phyloP scores from a whole-genome alignment of 73 alveolate genomes.

The Tetrahymena thermophila region DNA sequence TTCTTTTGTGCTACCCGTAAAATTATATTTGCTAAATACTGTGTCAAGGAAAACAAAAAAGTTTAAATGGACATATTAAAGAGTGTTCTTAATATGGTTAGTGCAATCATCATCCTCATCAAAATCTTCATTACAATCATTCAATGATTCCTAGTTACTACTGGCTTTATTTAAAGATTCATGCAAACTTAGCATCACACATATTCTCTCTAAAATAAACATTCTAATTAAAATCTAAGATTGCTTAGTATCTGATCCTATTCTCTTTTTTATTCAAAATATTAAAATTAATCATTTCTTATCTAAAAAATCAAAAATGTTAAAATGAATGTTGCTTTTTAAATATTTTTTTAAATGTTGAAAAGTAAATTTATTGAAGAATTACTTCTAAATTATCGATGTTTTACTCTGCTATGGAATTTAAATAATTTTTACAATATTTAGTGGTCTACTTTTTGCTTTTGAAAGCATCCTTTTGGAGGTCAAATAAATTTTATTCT shows the following conservation, averaged over 20 bases:
- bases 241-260: neutral
- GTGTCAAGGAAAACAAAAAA: neutral
- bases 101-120: neutral
- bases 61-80: neutral
- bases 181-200: neutral
- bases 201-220: neutral
- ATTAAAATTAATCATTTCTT: no score
- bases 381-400: neutral
- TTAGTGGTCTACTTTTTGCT: neutral
- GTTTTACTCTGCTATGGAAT: neutral
- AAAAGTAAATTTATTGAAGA: no score
- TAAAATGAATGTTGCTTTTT: no score
- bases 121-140: neutral
- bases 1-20: neutral
- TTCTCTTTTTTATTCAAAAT: neutral
- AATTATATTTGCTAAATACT: neutral
- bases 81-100: neutral
- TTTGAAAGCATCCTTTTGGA: neutral
- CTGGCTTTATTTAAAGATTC: neutral
- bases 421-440: neutral
- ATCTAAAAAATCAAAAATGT: no score
- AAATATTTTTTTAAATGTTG: no score
- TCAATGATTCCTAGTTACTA: neutral
- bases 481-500: neutral
- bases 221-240: neutral